Conservation (phyloP, 805 yeast species). For the Metschnikowia gelsemii region DNA sequence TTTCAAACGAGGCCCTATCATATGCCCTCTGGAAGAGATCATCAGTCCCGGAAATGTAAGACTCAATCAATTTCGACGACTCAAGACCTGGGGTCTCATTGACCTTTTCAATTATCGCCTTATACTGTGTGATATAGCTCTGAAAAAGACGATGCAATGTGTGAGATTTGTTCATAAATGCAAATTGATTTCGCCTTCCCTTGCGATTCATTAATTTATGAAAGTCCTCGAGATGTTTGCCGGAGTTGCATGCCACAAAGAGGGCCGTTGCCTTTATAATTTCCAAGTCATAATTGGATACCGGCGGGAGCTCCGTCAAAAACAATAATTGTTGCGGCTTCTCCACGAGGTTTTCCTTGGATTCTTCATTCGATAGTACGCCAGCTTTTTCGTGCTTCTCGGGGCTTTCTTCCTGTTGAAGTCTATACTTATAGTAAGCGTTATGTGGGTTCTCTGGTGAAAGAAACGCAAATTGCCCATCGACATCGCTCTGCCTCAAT, state of each 20-base stretch:
- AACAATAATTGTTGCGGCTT: conserved; percentile 26
- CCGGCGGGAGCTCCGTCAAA: conserved; percentile 31
- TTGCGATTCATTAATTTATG: conserved; percentile 37
- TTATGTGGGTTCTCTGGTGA: conserved; percentile 53
- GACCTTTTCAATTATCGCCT: conserved; percentile 20
- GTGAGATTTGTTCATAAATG: conserved; percentile 60
- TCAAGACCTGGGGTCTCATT: conserved; percentile 10
- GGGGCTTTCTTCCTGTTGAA: conserved; percentile 19
- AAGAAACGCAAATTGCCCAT: conserved; percentile 65
- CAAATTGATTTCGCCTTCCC: conserved; percentile 56
- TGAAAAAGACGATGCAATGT: conserved; percentile 55
- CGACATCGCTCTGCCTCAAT: conserved; percentile 47
- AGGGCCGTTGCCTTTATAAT: conserved; percentile 72
- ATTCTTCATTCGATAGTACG: background rate
- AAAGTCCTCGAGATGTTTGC: conserved; percentile 33
- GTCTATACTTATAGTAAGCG: conserved; percentile 53
- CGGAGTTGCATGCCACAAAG: conserved; percentile 62
- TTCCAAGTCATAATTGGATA: conserved; percentile 64
- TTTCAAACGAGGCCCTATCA: conserved; percentile 55
- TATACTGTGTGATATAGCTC: conserved; percentile 57
- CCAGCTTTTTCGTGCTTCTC: background rate
- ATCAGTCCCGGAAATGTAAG: conserved; percentile 24
- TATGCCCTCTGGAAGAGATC: conserved; percentile 48
- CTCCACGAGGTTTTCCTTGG: background rate
- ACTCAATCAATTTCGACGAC: conserved; percentile 9